phyloP scores from a whole-genome alignment of 352 stramenopile genomes.

The Globisporangium lucens region DNA sequence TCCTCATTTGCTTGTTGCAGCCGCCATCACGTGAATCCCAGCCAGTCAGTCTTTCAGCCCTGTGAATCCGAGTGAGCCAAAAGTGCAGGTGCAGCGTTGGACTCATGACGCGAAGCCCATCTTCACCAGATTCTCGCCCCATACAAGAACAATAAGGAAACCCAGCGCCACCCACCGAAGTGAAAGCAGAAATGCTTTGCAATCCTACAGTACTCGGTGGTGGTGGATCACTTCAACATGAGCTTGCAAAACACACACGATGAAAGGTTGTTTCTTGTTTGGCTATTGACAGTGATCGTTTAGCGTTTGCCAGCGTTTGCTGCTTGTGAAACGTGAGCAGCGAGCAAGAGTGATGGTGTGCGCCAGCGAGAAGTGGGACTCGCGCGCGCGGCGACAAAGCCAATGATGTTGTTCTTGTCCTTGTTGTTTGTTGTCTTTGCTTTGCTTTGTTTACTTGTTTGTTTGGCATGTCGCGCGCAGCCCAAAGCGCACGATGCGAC shows the following conservation, averaged over 20 bases:
- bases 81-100: neutral
- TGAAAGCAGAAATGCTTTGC: constrained; percentile 2
- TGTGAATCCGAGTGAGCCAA: neutral
- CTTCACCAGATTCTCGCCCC: neutral
- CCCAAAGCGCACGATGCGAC: neutral
- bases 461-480: neutral
- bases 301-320: no score
- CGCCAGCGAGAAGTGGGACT: neutral
- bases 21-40: neutral
- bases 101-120: neutral
- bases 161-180: neutral
- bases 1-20: neutral
- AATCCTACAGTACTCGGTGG: neutral
- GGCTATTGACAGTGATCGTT: neutral
- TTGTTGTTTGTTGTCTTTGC: neutral
- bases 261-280: neutral
- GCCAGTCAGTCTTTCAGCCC: neutral
- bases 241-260: neutral
- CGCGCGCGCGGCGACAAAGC: neutral
- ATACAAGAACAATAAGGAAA: neutral
- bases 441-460: neutral
- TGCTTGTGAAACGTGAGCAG: neutral
- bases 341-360: neutral
- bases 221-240: neutral
- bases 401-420: neutral